phyloP scores from a whole-genome alignment of 805 yeast genomes.

The Wickerhamiella hasegawae region DNA sequence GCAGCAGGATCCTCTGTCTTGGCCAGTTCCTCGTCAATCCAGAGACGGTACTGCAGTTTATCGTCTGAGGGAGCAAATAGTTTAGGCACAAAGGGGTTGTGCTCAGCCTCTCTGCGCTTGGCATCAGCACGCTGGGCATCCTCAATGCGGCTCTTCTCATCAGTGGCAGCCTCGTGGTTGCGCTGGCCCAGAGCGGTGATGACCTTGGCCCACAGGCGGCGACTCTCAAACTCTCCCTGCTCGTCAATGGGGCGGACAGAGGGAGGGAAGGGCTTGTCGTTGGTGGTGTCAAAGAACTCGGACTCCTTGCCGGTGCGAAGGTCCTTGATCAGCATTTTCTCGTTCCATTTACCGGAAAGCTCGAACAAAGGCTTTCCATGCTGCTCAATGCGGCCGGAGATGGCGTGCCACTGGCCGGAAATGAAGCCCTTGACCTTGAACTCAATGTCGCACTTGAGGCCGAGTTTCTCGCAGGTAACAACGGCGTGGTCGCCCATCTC shows the following conservation, averaged over 20 bases:
- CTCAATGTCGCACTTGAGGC: slow-evolving; percentile 64
- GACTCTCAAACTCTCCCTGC: slow-evolving; percentile 69
- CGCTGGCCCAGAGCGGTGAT: slow-evolving; percentile 64
- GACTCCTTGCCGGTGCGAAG: slow-evolving; percentile 26
- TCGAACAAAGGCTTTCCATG: slow-evolving; percentile 43
- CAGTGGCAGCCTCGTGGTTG: slow-evolving; percentile 73
- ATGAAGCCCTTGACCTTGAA: slow-evolving; percentile 92
- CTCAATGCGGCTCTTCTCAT: slow-evolving; percentile 76
- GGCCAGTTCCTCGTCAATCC: slow-evolving; percentile 37
- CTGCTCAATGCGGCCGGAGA: slow-evolving; percentile 55
- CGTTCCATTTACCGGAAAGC: slow-evolving; percentile 89
- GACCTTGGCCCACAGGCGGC: slow-evolving; percentile 71
- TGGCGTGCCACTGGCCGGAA: slow-evolving; percentile 80
- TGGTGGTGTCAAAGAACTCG: slow-evolving; percentile 39
- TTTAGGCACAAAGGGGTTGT: slow-evolving; percentile 57
- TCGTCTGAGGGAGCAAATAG: slow-evolving; percentile 39
- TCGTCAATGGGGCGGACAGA: slow-evolving; percentile 60
- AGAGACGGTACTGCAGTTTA: slow-evolving; percentile 46
- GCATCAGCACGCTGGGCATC: slow-evolving; percentile 67
- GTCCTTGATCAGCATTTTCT: slow-evolving; percentile 52
- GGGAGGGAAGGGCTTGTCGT: slow-evolving; percentile 34
- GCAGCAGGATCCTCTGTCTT: slow-evolving; percentile 33
- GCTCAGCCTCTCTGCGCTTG: slow-evolving; percentile 60
- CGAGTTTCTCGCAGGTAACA: slow-evolving; percentile 45
- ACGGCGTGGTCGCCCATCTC: slow-evolving; percentile 87